These are phyloP conservation scores for Thelephora ganbajun DNA, from an alignment of 768 basidiomycete genomes.

Conservation along the genomic window DNA sequence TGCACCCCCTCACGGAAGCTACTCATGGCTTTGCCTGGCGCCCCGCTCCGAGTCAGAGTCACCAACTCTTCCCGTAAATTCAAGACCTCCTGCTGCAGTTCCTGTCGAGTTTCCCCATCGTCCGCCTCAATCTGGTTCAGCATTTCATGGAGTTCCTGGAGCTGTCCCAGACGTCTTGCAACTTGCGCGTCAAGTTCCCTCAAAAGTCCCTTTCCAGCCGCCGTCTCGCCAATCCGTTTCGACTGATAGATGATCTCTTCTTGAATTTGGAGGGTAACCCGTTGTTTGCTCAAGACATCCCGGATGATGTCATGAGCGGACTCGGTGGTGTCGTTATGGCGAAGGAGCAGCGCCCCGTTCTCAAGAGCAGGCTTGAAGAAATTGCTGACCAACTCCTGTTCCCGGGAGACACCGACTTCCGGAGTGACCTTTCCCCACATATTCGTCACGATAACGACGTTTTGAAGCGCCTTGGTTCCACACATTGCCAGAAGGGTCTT, in stretches of 20 bases:
- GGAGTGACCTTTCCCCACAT: slow-evolving; percentile 11
- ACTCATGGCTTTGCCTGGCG: too few species aligned
- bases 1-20: too few species aligned
- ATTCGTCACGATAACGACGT: slow-evolving; percentile 11
- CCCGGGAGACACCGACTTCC: slow-evolving; percentile 5
- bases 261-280: not conserved
- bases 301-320: slow-evolving; percentile 9
- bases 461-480: slow-evolving; percentile 9
- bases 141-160: too few species aligned
- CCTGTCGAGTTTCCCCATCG: slow-evolving; percentile 23
- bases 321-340: slow-evolving; percentile 7
- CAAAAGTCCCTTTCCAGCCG: slow-evolving; percentile 1
- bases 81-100: too few species aligned
- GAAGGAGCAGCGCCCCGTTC: slow-evolving; percentile 5
- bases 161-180: too few species aligned
- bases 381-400: slow-evolving; percentile 9
- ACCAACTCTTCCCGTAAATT: too few species aligned
- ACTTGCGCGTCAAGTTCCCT: too few species aligned
- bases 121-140: too few species aligned
- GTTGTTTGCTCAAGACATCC: not conserved
- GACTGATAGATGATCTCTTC: slow-evolving; percentile 1
- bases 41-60: too few species aligned
- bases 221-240: not conserved
- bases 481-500: slow-evolving; percentile 8
- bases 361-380: slow-evolving; percentile 10